Evolutionary conservation across 169 alveolate genomes (phyloP).

Genomic region (Plasmodium gallinaceum): DNA sequence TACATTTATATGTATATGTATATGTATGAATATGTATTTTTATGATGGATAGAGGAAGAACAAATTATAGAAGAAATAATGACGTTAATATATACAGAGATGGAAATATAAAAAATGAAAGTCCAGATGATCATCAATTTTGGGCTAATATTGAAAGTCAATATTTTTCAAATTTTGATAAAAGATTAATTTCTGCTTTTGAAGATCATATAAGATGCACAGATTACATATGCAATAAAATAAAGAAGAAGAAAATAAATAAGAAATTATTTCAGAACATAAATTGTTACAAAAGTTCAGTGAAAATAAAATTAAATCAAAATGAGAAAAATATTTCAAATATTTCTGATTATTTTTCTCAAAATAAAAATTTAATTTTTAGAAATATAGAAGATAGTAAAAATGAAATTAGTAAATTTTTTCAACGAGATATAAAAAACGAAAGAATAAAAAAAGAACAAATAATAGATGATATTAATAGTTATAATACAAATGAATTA

Average conservation of each 20-base stretch:
- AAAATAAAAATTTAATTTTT: conserved; percentile 35
- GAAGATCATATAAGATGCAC: conserved; percentile 74
- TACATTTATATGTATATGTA: conserved; percentile 9
- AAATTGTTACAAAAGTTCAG: conserved; percentile 50
- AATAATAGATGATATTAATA: too few species aligned
- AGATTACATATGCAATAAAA: conserved; percentile 67
- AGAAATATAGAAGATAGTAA: conserved; percentile 2
- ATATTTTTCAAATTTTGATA: conserved; percentile 71
- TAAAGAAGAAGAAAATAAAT: conserved; percentile 60
- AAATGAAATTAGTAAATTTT: neutral
- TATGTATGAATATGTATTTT: conserved; percentile 12
- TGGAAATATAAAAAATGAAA: conserved; percentile 59
- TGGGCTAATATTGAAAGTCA: conserved; percentile 71
- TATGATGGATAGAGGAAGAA: conserved; percentile 72
- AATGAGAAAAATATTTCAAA: conserved; percentile 30
- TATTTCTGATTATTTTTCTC: conserved; percentile 10
- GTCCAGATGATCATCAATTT: conserved; percentile 53
- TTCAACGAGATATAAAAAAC: conserved; percentile 4
- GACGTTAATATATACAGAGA: conserved; percentile 42
- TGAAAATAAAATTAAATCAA: conserved; percentile 62
- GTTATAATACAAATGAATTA: too few species aligned
- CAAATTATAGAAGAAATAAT: conserved; percentile 53
- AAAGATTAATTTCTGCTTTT: conserved; percentile 55
- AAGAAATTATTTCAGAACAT: conserved; percentile 49
- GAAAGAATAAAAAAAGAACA: neutral